Conservation (phyloP, 495 filamentous ascomycete species). For the Podospora comata region DNA sequence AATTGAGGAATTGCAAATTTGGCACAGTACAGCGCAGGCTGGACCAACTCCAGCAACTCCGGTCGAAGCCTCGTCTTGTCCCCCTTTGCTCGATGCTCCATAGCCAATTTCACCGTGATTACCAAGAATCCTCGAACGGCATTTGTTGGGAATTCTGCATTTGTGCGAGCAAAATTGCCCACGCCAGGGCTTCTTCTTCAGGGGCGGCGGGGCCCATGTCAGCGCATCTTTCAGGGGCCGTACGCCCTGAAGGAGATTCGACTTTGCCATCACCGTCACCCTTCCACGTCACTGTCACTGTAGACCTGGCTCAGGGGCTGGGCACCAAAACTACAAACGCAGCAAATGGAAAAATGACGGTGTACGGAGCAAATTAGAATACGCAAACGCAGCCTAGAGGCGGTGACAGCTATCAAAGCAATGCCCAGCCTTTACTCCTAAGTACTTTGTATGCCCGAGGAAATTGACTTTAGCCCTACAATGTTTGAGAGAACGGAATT, state of each 20-base stretch:
- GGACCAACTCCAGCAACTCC: conserved; percentile 12
- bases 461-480: neutral
- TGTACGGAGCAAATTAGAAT: neutral
- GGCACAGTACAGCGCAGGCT: conserved; percentile 15
- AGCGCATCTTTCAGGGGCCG: conserved; percentile 7
- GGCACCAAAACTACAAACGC: neutral
- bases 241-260: conserved; percentile 2
- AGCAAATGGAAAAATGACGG: neutral
- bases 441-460: neutral
- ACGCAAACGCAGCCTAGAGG: neutral
- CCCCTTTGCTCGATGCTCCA: conserved; percentile 23
- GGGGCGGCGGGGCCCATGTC: conserved; percentile 3
- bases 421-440: neutral
- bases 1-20: conserved; percentile 29
- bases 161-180: conserved; percentile 2
- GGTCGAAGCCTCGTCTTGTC: conserved; percentile 25
- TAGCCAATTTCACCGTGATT: conserved; percentile 26
- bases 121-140: conserved; percentile 13
- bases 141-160: conserved; percentile 1
- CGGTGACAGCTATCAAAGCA: neutral
- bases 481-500: neutral
- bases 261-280: conserved; percentile 2
- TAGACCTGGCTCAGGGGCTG: neutral
- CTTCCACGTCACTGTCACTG: neutral
- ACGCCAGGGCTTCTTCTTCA: conserved; percentile 10